Base-by-base conservation (phyloP, 2,329 filamentous ascomycete species). In the Cladosporium sp. region DNA sequence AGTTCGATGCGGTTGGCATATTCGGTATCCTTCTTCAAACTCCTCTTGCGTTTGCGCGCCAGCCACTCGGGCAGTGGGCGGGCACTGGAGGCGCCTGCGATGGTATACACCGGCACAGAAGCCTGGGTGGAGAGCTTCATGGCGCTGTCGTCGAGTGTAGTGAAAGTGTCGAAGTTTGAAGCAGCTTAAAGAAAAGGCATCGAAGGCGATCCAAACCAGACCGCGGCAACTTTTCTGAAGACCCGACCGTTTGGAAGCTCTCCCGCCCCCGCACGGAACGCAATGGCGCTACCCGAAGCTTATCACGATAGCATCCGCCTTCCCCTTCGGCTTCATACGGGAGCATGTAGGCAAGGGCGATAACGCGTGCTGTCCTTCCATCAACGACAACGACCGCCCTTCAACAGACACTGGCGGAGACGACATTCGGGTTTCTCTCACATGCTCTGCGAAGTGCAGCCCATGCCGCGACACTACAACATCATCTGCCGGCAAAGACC, bases 51-150 rank as follows among this genome's bases (percentile, higher is more conserved):
- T 67, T 91, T 88, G 64, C 91, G 84, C 34, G 91, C 89, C 60
- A 99, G 88, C 92, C 94, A 99, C 76, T 99, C 94, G 60, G 94
- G 94, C 28, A 99, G 81, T 19, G 90, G 90, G 24, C 93, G 84
- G 6, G 91, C 89, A 17, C 90, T 93, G 35, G 90, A 90, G 34
- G 91, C 90, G 63, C 94, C 95, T 36, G 93, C 91, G 68, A 99
- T 90, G 56, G 94, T 97, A 71, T 99, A 99, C 2, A 97, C 92
- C 58, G 90, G 89, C 59, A 96, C 89, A 44, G 87, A 82, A 61
- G 90, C 90, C 63, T 90, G 86, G 67, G 91, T 91, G 25, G 88
- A 87, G 72, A 92, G 83, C 79, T 91, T 91, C 90, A 93, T 93
- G 19, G 32, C 25, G 44, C 40, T 32, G 28, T 19, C 17, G 28